phyloP scores from a whole-genome alignment of 768 basidiomycete genomes.

The Suillus ampliporus region DNA sequence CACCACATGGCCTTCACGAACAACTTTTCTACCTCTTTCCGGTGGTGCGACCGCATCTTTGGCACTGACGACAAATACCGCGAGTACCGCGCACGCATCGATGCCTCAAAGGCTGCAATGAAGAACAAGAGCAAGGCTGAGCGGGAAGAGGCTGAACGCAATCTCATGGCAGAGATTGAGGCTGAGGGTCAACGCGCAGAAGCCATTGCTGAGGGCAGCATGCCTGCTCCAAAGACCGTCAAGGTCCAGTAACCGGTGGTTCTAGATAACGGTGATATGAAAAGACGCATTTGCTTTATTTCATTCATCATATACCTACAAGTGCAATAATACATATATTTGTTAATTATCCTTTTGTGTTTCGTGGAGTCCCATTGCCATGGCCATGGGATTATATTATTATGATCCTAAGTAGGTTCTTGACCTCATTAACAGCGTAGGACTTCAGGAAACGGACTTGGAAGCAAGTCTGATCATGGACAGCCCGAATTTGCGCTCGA shows the following conservation, averaged over 20 bases:
- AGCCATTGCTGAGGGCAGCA: conserved; percentile 51
- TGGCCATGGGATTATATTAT: not conserved
- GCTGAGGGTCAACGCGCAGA: conserved; percentile 75
- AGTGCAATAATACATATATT: conserved; percentile 14
- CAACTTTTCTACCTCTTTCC: conserved; percentile 93
- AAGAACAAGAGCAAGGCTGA: conserved; percentile 60
- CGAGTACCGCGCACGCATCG: conserved; percentile 72
- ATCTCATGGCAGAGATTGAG: conserved; percentile 72
- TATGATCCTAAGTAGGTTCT: not conserved
- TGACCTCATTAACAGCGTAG: not conserved
- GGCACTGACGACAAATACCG: conserved; percentile 93
- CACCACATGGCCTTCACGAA: conserved; percentile 97
- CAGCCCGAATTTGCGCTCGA: not conserved
- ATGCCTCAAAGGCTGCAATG: conserved; percentile 62
- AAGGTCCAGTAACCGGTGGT: conserved; percentile 31
- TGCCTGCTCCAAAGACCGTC: conserved; percentile 21
- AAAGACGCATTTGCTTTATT: conserved; percentile 9
- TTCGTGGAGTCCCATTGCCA: not conserved
- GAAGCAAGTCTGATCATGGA: not conserved
- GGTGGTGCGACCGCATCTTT: conserved; percentile 89
- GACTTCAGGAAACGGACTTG: not conserved
- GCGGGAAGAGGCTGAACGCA: conserved; percentile 58
- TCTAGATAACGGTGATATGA: not conserved
- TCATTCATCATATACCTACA: conserved; percentile 16
- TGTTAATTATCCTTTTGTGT: not conserved